Base-by-base conservation (phyloP, 2,329 filamentous ascomycete genomes). In the Hypocrella siamensis region DNA sequence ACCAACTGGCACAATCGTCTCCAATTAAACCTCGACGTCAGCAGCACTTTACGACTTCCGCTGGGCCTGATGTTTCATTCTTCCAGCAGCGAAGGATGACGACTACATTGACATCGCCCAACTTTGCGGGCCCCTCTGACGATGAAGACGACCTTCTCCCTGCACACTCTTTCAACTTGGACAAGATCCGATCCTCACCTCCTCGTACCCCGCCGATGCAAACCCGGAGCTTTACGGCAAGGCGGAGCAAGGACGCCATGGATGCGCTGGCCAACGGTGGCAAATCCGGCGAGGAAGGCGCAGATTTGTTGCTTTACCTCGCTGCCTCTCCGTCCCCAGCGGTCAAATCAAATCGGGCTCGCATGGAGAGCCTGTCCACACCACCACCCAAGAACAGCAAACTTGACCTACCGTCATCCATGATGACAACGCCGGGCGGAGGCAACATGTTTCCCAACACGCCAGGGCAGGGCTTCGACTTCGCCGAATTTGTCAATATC, bases 401-500 rank as follows among this genome's bases (percentile, higher is more conserved):
- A 63, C 70, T 64, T 41, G 81, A 72, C 32, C 62, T 81, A 39
- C 85, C 75, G 16, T 92, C 75, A 35, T 92, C 77, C 17, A 84
- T 88, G 71, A 88, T 90, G 81, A 79, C 73, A n/a, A 90, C 83
- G 9, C 82, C 82, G 2, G 75, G 76, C 32, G 78, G 76, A 26
- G 70, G 71, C 38, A 79, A 75, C 46, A 54, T 78, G 29, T 72
- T 75, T 46, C 73, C 79, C 31, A 75, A 72, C 40, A 96, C 88
- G 1, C 88, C 88, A 0, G 78, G 78, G 12, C 80, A 86, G 48
- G 60, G 55, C 30, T 92, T 96, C 55, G 92, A 96, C 59, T 93
- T 96, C 58, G 75, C 85, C 32, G 90, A 98, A 51, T 98, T 93
- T 56, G 79, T 96, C 50, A 94, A 96, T 57, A 88, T 96, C 52